Evolutionary conservation across 2,329 filamentous ascomycete genomes (phyloP), one percentile per base, ranked within the genome.

Genomic region (Teratosphaeria nubilosa): DNA sequence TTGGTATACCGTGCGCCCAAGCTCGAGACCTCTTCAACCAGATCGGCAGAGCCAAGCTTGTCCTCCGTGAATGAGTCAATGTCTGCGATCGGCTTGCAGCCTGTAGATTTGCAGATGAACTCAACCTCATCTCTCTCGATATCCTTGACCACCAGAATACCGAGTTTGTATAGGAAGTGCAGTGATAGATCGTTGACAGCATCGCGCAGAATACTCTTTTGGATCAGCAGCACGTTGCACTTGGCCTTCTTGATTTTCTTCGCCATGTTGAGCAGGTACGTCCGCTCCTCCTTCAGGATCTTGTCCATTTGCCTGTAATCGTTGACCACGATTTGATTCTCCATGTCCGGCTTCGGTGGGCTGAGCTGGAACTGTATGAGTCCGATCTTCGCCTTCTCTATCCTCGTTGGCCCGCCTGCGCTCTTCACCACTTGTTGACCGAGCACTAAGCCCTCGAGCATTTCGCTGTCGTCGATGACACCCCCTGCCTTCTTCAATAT

Each of bases 201-300:
- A 70, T 99, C 94, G 67, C 94, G 86, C 59, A 99, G 85, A 68
- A 99, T 99, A 14, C 92, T 97, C 78, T 99, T 99, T 73, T 99
- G 94, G 67, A 99, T 97, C 66, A 99, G 81, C 51, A 97, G 85
- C 51, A 99, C 94, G 70, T 99, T 99, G 79, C 94, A 99, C 81
- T 97, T 99, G 66, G 94, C 91, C 82, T 97, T 99, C 80, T 97
- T 96, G 76, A 99, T 99, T 83, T 97, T 99, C 84, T 99, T 97
- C 72, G 95, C 91, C 85, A 99, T 89, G 80, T 97, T 97, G 59
- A 99, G 83, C 64, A 99, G 84, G 77, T 99, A 99, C 67, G 94
- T 89, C 66, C 94, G 90, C 80, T 99, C 94, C 78, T 99, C 94
- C 79, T 99, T 99, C 68, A 99, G 84, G 65, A 99, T 99, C 83